Evolutionary conservation across 805 yeast species (phyloP).

Genomic region (Lipomyces sp.): DNA sequence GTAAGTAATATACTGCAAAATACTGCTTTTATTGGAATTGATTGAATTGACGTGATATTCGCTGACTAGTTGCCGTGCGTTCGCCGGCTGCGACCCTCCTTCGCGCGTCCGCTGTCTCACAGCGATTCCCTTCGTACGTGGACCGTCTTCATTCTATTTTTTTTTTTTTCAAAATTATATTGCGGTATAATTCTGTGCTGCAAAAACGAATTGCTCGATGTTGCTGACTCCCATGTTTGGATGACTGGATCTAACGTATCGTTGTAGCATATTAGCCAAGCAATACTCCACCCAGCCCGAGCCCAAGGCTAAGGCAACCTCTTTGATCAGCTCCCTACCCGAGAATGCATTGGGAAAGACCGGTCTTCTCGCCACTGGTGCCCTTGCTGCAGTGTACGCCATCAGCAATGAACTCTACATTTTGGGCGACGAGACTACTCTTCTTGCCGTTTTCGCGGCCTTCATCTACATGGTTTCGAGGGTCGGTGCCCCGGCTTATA

Average conservation of each 20-base stretch:
- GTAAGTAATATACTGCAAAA: constrained; percentile 15
- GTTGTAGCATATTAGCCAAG: constrained; percentile 18
- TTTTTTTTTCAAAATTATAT: neutral
- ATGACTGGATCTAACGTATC: constrained; percentile 2
- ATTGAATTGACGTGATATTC: constrained; percentile 1
- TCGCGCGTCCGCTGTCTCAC: constrained; percentile 15
- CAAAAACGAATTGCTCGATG: too few relatives aligned
- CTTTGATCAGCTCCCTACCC: constrained; percentile 90
- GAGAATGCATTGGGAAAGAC: constrained; percentile 86
- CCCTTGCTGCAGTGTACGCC: constrained; percentile 94
- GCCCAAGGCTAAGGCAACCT: constrained; percentile 88
- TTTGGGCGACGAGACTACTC: constrained; percentile 89
- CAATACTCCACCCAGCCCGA: constrained; percentile 53
- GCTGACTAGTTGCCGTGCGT: constrained; percentile 23
- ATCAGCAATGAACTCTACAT: constrained; percentile 91
- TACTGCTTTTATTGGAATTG: constrained; percentile 4
- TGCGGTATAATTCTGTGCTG: neutral
- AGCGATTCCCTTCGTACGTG: constrained; percentile 36
- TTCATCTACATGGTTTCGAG: constrained; percentile 78
- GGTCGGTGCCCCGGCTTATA: constrained; percentile 91
- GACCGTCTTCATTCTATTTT: neutral
- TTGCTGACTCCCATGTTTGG: neutral
- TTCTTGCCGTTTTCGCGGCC: constrained; percentile 78
- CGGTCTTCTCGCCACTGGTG: constrained; percentile 90
- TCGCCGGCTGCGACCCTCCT: constrained; percentile 32